Percentiles rank a stretch among this genome's conserved stretches.
These are phyloP conservation scores for Claviceps sp. DNA, from an alignment of 2,329 filamentous ascomycete genomes.

Conservation along the genomic window DNA sequence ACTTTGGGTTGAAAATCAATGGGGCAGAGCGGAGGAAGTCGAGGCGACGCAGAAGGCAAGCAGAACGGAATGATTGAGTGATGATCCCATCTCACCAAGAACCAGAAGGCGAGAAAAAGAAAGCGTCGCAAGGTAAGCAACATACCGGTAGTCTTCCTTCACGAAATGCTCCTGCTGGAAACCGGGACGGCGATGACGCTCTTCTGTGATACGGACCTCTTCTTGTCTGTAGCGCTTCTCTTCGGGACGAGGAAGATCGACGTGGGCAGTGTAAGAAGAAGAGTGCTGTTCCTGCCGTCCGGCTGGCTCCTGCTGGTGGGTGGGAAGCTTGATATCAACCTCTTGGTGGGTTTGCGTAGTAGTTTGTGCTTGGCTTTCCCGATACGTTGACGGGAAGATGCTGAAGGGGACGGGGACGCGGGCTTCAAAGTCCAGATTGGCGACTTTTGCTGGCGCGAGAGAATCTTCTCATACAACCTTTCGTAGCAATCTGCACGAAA, in stretches of 20 bases:
- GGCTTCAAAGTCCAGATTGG: slow-evolving; percentile 99
- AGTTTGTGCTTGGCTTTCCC: slow-evolving; percentile 39
- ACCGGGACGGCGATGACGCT: slow-evolving; percentile 60
- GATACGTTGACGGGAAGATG: slow-evolving; percentile 98
- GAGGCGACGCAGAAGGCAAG: background rate
- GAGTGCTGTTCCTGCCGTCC: slow-evolving; percentile 96
- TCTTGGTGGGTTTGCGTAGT: slow-evolving; percentile 64
- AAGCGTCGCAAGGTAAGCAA: slow-evolving; percentile 10
- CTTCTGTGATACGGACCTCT: slow-evolving; percentile 72
- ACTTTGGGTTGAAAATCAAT: background rate
- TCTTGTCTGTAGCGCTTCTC: slow-evolving; percentile 53
- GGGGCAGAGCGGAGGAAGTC: background rate
- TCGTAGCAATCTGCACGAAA: slow-evolving; percentile 49
- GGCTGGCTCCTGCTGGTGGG: slow-evolving; percentile 50
- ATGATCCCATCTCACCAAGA: too few relatives aligned
- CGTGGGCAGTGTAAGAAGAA: slow-evolving; percentile 54
- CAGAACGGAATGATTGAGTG: background rate
- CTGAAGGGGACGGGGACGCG: slow-evolving; percentile 98
- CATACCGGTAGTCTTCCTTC: slow-evolving; percentile 42
- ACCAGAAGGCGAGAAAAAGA: background rate
- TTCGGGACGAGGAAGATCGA: slow-evolving; percentile 48
- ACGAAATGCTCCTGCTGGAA: slow-evolving; percentile 39
- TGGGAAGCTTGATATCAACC: slow-evolving; percentile 64
- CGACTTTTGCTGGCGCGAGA: slow-evolving; percentile 59
- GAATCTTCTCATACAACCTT: slow-evolving; percentile 49